Evolutionary conservation across 352 stramenopile species (phyloP), one percentile per base, ranked within the genome.

Genomic region (Phytopythium oedochilum): DNA sequence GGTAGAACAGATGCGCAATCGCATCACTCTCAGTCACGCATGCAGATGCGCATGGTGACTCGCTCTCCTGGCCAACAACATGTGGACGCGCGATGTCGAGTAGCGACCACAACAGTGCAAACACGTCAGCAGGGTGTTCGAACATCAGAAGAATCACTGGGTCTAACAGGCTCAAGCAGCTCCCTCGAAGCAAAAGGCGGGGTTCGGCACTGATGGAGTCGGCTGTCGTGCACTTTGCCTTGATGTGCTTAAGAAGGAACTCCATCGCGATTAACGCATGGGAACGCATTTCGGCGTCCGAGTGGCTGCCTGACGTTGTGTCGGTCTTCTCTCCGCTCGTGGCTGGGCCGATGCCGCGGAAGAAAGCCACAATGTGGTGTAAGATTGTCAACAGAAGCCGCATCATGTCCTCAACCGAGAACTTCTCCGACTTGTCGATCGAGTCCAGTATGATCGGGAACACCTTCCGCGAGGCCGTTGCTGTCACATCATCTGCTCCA

Each of bases 81-180:
- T 8, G 32, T 26, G 25, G 23, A 15, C 8, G 36, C 45, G 15
- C 22, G 44, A 23, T 34, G 14, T 64, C 36, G 38, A 75, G 40
- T n/a, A 60, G 25, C 51, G 32, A 28, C 48, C 68, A 63, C 28
- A 86, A 45, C n/a, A 68, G 67, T 25, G 58, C 55, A 11, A 89
- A 55, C 1, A 86, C 53, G n/a, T 74, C 63, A 12, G 61, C 68
- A 2, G 79, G 79, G 25, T 64, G 71, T 43, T 88, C 73, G 40
- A 86, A 86, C 7, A 84, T 64, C 5, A 89, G 59, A 42, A 89
- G 56, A 26, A 77, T 73, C 20, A 61, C 71, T 26, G 74, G 73
- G 28, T 86, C 61, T 20, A 89, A 43, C 28, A 72, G 78, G 18
- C 47, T 59, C 22, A 80, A 38, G 10, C 63, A 80, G 48, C 71